A percentile compares a stretch with the other conserved stretches of the same genome.
These are phyloP conservation scores for Raffaelea deltoideospora DNA, from an alignment of 2,329 filamentous ascomycete genomes.

Conservation along the genomic window DNA sequence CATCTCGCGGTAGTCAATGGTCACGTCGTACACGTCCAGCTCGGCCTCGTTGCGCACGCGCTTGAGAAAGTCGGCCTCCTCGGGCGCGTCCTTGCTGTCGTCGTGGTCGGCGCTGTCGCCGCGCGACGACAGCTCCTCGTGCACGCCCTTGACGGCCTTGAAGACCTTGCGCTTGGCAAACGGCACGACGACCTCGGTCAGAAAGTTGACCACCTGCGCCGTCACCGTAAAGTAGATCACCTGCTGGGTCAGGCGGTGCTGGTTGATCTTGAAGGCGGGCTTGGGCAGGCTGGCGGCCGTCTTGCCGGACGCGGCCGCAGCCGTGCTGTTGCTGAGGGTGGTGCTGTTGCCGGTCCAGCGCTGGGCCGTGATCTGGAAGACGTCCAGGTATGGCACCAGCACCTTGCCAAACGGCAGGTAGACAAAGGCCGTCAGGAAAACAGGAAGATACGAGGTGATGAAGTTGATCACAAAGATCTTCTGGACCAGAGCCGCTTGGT, in stretches of 20 bases:
- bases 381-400: constrained; percentile 71
- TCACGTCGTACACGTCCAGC: constrained; percentile 76
- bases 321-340: constrained; percentile 30
- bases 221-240: constrained; percentile 95
- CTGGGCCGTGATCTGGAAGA: constrained; percentile 62
- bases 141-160: constrained; percentile 64
- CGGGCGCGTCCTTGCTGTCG: constrained; percentile 48
- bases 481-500: constrained; percentile 70
- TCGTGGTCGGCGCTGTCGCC: constrained; percentile 27
- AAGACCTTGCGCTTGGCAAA: constrained; percentile 67
- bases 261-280: constrained; percentile 63
- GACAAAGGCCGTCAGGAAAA: constrained; percentile 62
- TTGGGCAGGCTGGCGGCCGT: constrained; percentile 8
- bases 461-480: constrained; percentile 88
- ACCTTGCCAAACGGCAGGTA: constrained; percentile 73
- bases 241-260: constrained; percentile 69
- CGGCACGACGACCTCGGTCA: constrained; percentile 71
- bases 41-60: constrained; percentile 73
- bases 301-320: not conserved
- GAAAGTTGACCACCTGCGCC: constrained; percentile 78
- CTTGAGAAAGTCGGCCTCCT: constrained; percentile 66
- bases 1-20: constrained; percentile 86
- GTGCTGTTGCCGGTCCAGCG: constrained; percentile 64
- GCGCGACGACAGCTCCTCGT: constrained; percentile 37
- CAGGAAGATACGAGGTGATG: constrained; percentile 65